A percentile compares a stretch with the other conserved stretches of the same genome.
phyloP scores from a whole-genome alignment of 2,329 filamentous ascomycete species.

The Neocucurbitaria cava region DNA sequence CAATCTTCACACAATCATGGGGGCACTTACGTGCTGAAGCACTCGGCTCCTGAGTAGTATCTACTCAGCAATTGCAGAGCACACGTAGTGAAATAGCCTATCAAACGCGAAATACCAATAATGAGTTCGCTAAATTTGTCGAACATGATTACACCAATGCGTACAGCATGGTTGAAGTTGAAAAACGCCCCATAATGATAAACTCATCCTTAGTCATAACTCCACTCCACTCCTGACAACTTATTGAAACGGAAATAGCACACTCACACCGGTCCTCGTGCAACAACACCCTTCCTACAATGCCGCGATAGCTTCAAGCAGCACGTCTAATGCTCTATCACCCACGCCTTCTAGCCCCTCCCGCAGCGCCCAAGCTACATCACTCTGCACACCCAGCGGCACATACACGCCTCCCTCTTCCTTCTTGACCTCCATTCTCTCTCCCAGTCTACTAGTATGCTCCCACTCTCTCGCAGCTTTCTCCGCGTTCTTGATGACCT shows the following conservation, averaged over 20 bases:
- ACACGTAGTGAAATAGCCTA: neutral
- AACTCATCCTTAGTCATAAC: neutral
- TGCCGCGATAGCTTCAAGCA: constrained; percentile 63
- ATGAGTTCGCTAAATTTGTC: constrained; percentile 1
- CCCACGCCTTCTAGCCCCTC: constrained; percentile 56
- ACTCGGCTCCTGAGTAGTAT: neutral
- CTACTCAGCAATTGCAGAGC: neutral
- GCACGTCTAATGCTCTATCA: constrained; percentile 62
- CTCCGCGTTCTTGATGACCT: constrained; percentile 86
- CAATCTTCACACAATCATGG: neutral
- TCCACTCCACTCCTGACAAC: neutral
- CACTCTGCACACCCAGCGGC: constrained; percentile 84
- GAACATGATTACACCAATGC: constrained; percentile 3
- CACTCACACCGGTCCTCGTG: neutral
- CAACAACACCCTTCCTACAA: constrained; percentile 46
- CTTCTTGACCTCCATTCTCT: constrained; percentile 78
- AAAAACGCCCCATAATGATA: constrained; percentile 5
- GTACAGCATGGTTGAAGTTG: neutral
- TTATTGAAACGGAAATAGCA: neutral
- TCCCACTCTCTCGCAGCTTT: constrained; percentile 92
- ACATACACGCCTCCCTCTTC: constrained; percentile 78
- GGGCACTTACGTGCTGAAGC: neutral
- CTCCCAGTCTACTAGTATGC: constrained; percentile 88
- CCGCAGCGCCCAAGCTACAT: constrained; percentile 79
- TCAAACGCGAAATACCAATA: neutral